Evolutionary conservation across 257 asterid species (phyloP).

Genomic region (Solanum piurae): DNA sequence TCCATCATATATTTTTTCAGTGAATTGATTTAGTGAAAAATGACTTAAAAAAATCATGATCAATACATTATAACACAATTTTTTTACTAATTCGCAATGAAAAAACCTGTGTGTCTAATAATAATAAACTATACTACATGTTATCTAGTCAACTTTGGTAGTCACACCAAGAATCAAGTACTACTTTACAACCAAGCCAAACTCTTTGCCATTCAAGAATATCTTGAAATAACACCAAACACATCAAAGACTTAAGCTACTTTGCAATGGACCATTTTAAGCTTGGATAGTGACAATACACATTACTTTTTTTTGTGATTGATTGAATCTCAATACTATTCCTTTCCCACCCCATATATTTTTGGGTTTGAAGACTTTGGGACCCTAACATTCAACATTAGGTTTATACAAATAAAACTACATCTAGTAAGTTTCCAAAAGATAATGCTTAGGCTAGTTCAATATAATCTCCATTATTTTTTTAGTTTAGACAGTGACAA

Average conservation of each 20-base stretch:
- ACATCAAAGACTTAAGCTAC: background rate
- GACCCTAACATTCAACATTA: background rate
- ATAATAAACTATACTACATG: background rate
- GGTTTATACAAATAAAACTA: slow-evolving; percentile 11
- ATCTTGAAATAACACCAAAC: background rate
- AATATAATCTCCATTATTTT: background rate
- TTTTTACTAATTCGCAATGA: background rate
- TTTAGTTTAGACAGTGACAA: slow-evolving; percentile 10
- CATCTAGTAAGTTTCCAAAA: slow-evolving; percentile 1
- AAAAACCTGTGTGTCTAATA: background rate
- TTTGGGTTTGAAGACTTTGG: background rate
- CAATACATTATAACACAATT: too few species aligned
- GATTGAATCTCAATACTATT: background rate
- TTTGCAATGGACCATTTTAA: background rate
- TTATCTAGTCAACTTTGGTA: background rate
- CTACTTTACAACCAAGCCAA: slow-evolving; percentile 1
- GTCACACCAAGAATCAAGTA: background rate
- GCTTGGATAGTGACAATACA: slow-evolving; percentile 2
- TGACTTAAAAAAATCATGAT: too few species aligned
- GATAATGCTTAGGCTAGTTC: slow-evolving; percentile 4
- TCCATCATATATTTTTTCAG: too few species aligned
- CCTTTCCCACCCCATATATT: background rate
- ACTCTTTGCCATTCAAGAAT: background rate
- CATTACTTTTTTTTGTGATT: background rate
- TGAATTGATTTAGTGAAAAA: background rate